Percentiles rank a stretch among this genome's conserved stretches.
These are phyloP conservation scores for Dictyostelium capitatum DNA, from an alignment of 78 protist genomes.

Conservation along the genomic window DNA sequence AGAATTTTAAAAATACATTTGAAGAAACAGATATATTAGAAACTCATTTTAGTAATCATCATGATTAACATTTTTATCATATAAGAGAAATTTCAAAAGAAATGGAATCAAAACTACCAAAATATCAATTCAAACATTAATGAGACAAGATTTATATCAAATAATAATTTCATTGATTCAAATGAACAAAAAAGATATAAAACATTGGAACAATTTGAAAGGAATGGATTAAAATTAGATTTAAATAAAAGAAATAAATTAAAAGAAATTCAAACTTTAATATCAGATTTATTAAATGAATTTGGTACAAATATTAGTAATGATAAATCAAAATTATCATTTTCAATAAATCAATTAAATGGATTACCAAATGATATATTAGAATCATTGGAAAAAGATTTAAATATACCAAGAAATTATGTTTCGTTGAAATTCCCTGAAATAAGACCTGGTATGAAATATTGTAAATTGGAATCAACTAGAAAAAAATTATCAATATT, in stretches of 20 bases:
- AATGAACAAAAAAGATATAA: constrained; percentile 2
- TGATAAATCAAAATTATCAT: background rate
- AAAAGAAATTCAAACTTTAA: background rate
- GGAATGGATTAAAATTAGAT: background rate
- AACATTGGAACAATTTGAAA: constrained; percentile 1
- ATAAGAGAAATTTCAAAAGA: background rate
- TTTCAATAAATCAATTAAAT: background rate
- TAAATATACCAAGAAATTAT: background rate
- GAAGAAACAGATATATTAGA: too few species aligned
- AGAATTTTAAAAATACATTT: too few species aligned
- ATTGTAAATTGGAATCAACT: background rate
- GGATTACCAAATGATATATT: background rate
- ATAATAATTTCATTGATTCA: background rate
- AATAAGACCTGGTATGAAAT: background rate
- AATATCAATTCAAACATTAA: background rate
- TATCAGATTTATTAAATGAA: background rate
- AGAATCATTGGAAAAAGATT: background rate
- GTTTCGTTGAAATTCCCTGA: background rate
- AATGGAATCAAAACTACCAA: background rate
- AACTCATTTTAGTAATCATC: too few species aligned
- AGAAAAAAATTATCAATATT: background rate
- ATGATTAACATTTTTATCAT: too few species aligned
- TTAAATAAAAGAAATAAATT: background rate
- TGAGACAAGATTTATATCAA: background rate
- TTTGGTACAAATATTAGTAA: background rate